Base-by-base conservation (phyloP, 2,329 filamentous ascomycete species). In the Colletotrichum abscissum region DNA sequence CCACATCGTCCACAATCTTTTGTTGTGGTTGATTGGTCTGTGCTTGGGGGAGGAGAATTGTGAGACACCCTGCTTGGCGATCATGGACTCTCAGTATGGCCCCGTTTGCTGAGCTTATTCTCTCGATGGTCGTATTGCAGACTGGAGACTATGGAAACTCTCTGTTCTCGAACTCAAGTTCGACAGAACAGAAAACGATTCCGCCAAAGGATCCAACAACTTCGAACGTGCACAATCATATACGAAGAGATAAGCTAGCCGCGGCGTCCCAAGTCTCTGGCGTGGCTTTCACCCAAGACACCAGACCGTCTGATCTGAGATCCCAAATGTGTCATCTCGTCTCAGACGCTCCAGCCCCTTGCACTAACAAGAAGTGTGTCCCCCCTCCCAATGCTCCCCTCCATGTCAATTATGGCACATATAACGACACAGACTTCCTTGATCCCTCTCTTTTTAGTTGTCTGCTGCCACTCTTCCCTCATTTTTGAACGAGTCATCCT, bases 251-350 rank as follows among this genome's bases (percentile, higher is more conserved):
- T 5, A n/a, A 16, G 22, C 24, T 52, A 46, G 49, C 49, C 63
- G 22, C 24, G 52, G 69, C 57, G 35, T 52, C 49, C 60, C 60
- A 24, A 54, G 46, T 54, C 28, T 63, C 6, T n/a, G n/a, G 38
- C 6, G 22, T 35, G 59, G 66, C 59, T 67, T 64, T 69, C 54
- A 70, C 66, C 55, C 63, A 71, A 73, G 71, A 72, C 71, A 66
- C 46, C 62, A 60, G 66, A 67, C 74, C 72, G 68, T 75, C 74
- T 69, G 74, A 75, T 75, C 74, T 67, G 64, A 74, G 63, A 52
- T 59, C 62, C 65, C 62, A 59, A 67, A 74, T 75, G 74, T 75
- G 71, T 75, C 72, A 75, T 68, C 74, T 72, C 63, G 74, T 75
- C 74, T 75, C 66, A 68, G 71, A 63, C 72, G 58, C 62, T 66